phyloP scores from a whole-genome alignment of 257 asterid genomes.

The Parsonsia alboflavescens region DNA sequence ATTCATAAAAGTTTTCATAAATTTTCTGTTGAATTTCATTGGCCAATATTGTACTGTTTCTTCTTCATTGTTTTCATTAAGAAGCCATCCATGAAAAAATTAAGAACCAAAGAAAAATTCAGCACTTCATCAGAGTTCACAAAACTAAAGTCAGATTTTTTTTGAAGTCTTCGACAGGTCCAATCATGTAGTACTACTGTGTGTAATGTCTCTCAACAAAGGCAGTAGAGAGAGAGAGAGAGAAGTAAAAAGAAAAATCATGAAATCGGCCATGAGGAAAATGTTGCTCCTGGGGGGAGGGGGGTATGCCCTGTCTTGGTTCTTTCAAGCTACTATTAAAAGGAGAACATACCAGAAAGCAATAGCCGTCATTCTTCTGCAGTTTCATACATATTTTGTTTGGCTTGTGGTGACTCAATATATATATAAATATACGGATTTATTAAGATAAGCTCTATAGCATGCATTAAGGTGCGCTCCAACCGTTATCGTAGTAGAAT shows the following conservation, averaged over 20 bases:
- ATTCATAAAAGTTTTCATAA: not conserved
- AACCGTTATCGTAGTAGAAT: too few relatives aligned
- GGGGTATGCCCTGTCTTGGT: not conserved
- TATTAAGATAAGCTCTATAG: too few relatives aligned
- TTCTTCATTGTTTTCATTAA: not conserved
- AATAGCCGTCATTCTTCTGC: not conserved
- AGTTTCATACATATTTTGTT: not conserved
- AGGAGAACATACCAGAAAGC: not conserved
- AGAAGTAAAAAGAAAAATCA: not conserved
- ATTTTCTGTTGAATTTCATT: not conserved
- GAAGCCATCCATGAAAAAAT: too few relatives aligned
- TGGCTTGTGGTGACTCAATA: not conserved
- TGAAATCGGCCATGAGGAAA: not conserved
- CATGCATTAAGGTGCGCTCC: too few relatives aligned
- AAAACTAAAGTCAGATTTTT: not conserved
- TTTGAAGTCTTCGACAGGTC: not conserved
- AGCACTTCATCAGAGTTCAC: not conserved
- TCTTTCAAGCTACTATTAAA: not conserved
- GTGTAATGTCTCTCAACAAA: too few relatives aligned
- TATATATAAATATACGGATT: not conserved
- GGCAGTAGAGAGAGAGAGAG: too few relatives aligned
- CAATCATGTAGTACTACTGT: not conserved
- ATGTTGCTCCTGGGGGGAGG: not conserved
- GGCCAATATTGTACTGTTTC: constrained; percentile 1
- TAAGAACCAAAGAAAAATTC: not conserved